phyloP scores from a whole-genome alignment of 1,284 basidiomycete genomes.

The Waitea zeae region DNA sequence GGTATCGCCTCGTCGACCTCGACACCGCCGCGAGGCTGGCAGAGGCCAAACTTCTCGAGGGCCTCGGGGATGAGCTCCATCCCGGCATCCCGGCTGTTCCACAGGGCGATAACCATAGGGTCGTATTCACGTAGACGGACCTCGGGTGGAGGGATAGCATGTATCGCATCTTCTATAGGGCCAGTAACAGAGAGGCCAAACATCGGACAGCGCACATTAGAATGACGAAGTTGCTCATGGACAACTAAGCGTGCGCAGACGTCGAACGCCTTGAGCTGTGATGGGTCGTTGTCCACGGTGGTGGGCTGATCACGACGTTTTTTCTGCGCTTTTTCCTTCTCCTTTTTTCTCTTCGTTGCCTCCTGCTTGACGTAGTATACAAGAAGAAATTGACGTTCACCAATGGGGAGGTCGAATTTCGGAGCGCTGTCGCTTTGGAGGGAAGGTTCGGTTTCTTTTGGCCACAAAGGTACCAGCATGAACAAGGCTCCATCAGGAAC shows the following conservation, averaged over 20 bases:
- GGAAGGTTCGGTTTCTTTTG: conserved; percentile 43
- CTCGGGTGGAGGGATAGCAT: conserved; percentile 17
- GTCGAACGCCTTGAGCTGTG: conserved; percentile 36
- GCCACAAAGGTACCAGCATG: conserved; percentile 73
- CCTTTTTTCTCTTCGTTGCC: conserved; percentile 14
- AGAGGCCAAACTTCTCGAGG: conserved; percentile 47
- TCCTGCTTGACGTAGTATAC: conserved; percentile 50
- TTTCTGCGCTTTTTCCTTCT: conserved; percentile 14
- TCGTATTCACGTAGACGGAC: conserved; percentile 16
- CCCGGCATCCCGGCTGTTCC: conserved; percentile 39
- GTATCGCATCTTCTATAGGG: conserved; percentile 37
- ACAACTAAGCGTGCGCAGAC: conserved; percentile 49
- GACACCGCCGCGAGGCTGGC: conserved; percentile 15
- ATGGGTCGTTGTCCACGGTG: conserved; percentile 18
- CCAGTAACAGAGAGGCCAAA: conserved; percentile 50
- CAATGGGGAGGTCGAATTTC: conserved; percentile 23
- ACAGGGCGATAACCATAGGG: conserved; percentile 39
- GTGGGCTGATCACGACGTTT: conserved; percentile 18
- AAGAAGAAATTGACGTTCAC: conserved; percentile 49
- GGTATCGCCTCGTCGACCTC: conserved; percentile 20
- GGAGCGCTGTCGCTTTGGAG: conserved; percentile 14
- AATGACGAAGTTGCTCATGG: conserved; percentile 47
- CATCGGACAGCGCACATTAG: conserved; percentile 54
- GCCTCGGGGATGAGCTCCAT: conserved; percentile 58
- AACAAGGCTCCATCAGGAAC: conserved; percentile 51